Evolutionary conservation across 1,284 basidiomycete genomes (phyloP), one percentile per base, ranked within the genome.

Genomic region (Pholiota adiposa): DNA sequence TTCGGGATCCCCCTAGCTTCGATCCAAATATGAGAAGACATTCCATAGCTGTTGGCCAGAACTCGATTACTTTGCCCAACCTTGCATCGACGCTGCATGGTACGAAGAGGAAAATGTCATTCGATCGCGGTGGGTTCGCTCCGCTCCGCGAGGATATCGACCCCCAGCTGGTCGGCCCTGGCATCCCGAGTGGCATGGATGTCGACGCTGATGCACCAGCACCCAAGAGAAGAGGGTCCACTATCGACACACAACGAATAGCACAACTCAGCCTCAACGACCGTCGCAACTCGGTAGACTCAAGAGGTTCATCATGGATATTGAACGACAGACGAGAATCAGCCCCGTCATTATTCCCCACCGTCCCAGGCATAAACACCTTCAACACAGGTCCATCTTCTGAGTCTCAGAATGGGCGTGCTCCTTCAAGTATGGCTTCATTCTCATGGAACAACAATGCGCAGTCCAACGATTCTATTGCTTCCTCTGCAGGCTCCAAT

Each of bases 31-130:
- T 87, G 75, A 81, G 89, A 56, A 76, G 89, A 31, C 86, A 87
- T 67, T 88, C 87, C 27, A 85, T 88, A 64, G 84, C 86, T 31
- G 79, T 81, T 58, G 80, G 82, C 58, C 77, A 77, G 51, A 74
- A 79, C 58, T 72, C 75, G 52, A 76, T 80, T 64, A 73, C 76
- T 41, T 74, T 72, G 59, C 74, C 77, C 54, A 73, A 70, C 64
- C 63, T 73, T 60, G 70, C 76, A 7, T 67, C 77, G 14, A 63
- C 69, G 14, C 75, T 80, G 46, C 84, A 85, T 69, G 89, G 90
- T 61, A 86, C 83, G 59, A 93, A 93, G 74, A 84, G 91, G 65
- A 94, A 94, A 77, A 87, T 92, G 78, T 90, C 90, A 40, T 77
- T 79, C 63, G 90, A 92, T 79, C 81, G 85, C 63, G 75, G 77